These are phyloP conservation scores for Babesia divergens DNA, from an alignment of 169 alveolate species.

Conservation along the genomic window DNA sequence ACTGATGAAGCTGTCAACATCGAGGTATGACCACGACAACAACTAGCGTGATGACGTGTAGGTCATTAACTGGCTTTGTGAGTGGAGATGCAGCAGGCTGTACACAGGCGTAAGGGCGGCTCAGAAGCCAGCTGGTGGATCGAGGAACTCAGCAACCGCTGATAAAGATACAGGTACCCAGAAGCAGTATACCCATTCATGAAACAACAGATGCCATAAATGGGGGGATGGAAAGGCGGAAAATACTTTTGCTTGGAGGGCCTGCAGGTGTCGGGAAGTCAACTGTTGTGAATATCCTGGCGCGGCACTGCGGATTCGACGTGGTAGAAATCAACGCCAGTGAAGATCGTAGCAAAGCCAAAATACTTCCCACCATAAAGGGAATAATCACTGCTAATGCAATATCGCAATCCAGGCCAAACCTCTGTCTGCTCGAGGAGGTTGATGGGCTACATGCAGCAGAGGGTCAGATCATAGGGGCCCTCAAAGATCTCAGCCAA, in stretches of 20 bases:
- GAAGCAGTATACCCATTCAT: no score
- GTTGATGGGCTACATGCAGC: slow-evolving; percentile 94
- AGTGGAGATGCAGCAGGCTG: slow-evolving; percentile 50
- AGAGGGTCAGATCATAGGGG: slow-evolving; percentile 72
- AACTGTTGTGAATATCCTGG: slow-evolving; percentile 69
- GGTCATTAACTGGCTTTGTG: slow-evolving; percentile 54
- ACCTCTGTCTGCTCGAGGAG: slow-evolving; percentile 91
- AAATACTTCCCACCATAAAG: slow-evolving; percentile 66
- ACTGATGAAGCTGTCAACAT: slow-evolving; percentile 70
- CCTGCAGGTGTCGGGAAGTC: slow-evolving; percentile 80
- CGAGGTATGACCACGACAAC: slow-evolving; percentile 40
- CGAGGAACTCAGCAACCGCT: background rate
- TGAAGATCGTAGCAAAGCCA: slow-evolving; percentile 90
- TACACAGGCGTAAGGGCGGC: background rate
- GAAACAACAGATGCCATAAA: background rate
- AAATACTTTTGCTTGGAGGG: slow-evolving; percentile 70
- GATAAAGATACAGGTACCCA: background rate
- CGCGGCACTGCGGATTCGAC: slow-evolving; percentile 87
- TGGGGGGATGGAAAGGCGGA: slow-evolving; percentile 3
- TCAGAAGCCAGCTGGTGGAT: background rate
- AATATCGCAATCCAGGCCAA: slow-evolving; percentile 65
- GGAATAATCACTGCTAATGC: slow-evolving; percentile 72
- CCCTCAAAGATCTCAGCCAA: slow-evolving; percentile 35
- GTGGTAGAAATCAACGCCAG: slow-evolving; percentile 94
- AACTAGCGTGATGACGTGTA: background rate